These are phyloP conservation scores for Orbilia ellipsospora DNA, from an alignment of 2,329 filamentous ascomycete species.

Conservation along the genomic window DNA sequence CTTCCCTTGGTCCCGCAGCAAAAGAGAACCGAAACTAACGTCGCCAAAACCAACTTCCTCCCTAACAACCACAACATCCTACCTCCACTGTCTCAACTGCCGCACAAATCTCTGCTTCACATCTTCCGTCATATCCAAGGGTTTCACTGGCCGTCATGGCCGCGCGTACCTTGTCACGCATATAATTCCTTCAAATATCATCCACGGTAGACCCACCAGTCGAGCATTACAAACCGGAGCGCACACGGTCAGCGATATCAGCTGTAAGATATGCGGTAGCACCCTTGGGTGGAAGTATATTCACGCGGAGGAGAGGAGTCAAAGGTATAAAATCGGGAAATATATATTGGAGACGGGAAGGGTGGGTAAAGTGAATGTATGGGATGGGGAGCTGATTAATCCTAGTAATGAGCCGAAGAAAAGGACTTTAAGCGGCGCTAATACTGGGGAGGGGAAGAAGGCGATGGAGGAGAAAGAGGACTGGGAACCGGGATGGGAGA, in stretches of 20 bases:
- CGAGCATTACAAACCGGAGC: slow-evolving; percentile 72
- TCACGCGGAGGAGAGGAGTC: slow-evolving; percentile 70
- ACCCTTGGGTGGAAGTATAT: slow-evolving; percentile 77
- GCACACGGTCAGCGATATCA: slow-evolving; percentile 74
- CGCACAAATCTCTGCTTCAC: slow-evolving; percentile 71
- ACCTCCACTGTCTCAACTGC: slow-evolving; percentile 70
- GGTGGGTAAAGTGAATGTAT: slow-evolving; percentile 67
- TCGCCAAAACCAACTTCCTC: slow-evolving; percentile 6
- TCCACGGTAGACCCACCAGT: slow-evolving; percentile 68
- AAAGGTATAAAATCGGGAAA: slow-evolving; percentile 76
- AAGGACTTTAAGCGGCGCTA: background rate
- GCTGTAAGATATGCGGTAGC: slow-evolving; percentile 68
- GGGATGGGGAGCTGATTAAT: slow-evolving; percentile 64
- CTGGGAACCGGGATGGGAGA: slow-evolving; percentile 55
- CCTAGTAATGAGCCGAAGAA: slow-evolving; percentile 2
- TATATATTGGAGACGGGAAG: slow-evolving; percentile 74
- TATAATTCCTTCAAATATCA: slow-evolving; percentile 66
- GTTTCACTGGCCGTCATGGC: slow-evolving; percentile 74
- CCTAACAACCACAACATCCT: slow-evolving; percentile 28
- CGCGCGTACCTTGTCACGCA: slow-evolving; percentile 71
- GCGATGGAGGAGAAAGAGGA: slow-evolving; percentile 18
- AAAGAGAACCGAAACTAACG: background rate
- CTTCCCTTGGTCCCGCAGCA: slow-evolving; percentile 21
- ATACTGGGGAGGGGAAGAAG: slow-evolving; percentile 16
- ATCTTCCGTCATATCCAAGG: slow-evolving; percentile 72